Evolutionary conservation across 345 rosid species (phyloP).

Genomic region (Noccaea bulbosa): DNA sequence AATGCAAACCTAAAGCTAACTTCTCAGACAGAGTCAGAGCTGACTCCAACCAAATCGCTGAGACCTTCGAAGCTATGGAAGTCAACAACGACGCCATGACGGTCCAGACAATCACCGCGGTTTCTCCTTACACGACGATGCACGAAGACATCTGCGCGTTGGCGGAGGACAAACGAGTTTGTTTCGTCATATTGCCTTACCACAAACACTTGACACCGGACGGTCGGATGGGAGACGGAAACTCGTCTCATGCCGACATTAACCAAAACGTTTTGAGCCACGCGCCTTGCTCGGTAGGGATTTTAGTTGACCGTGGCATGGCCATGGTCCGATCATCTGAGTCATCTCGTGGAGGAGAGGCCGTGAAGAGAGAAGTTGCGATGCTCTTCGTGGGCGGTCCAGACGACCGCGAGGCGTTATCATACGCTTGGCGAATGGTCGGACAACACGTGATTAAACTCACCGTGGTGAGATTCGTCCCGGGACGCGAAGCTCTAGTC

Average conservation of each 20-base stretch:
- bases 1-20: slow-evolving; percentile 35
- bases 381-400: slow-evolving; percentile 58
- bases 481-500: slow-evolving; percentile 36
- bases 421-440: slow-evolving; percentile 66
- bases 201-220: slow-evolving; percentile 46
- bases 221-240: slow-evolving; percentile 51
- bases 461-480: slow-evolving; percentile 50
- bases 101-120: slow-evolving; percentile 53
- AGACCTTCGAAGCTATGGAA: slow-evolving; percentile 48
- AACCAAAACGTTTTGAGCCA: slow-evolving; percentile 54
- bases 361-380: slow-evolving; percentile 37
- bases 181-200: slow-evolving; percentile 64
- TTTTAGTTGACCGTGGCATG: slow-evolving; percentile 69
- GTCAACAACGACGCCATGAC: slow-evolving; percentile 36
- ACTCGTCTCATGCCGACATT: slow-evolving; percentile 49
- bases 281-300: slow-evolving; percentile 69
- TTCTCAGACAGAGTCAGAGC: slow-evolving; percentile 42
- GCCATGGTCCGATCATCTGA: slow-evolving; percentile 38
- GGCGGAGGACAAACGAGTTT: slow-evolving; percentile 62
- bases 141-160: slow-evolving; percentile 64
- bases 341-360: slow-evolving; percentile 37
- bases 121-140: slow-evolving; percentile 66
- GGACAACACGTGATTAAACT: slow-evolving; percentile 63
- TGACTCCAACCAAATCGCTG: slow-evolving; percentile 53
- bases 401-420: slow-evolving; percentile 66